Percentiles rank a stretch among this genome's conserved stretches.
phyloP scores from a whole-genome alignment of 2,329 filamentous ascomycete genomes.

The Tolypocladium sp. region DNA sequence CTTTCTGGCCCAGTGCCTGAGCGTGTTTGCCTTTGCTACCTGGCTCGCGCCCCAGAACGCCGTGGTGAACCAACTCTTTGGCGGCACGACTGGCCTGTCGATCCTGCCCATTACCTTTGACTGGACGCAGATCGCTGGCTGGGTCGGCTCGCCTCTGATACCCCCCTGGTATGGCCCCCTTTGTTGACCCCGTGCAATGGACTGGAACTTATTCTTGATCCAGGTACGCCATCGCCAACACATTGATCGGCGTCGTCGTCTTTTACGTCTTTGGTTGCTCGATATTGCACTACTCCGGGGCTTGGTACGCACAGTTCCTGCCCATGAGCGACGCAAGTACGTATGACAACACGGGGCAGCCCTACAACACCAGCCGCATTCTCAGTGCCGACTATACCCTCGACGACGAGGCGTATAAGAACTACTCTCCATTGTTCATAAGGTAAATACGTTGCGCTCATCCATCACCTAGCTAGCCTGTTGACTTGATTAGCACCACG shows the following conservation, averaged over 20 bases:
- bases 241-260: slow-evolving; percentile 54
- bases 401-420: slow-evolving; percentile 53
- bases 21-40: slow-evolving; percentile 61
- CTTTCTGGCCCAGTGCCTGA: slow-evolving; percentile 59
- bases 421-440: slow-evolving; percentile 60
- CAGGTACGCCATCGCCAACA: slow-evolving; percentile 65
- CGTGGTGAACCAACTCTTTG: slow-evolving; percentile 65
- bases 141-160: slow-evolving; percentile 57
- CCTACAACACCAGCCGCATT: slow-evolving; percentile 57
- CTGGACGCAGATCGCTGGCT: slow-evolving; percentile 66
- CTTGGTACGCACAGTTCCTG: slow-evolving; percentile 55
- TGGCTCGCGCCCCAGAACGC: slow-evolving; percentile 63
- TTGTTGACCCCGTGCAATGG: background rate
- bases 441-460: slow-evolving; percentile 25
- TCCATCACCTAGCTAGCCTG: background rate
- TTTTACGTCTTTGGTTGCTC: slow-evolving; percentile 55
- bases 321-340: slow-evolving; percentile 62
- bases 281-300: slow-evolving; percentile 54
- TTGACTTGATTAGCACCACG: slow-evolving; percentile 43
- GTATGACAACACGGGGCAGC: slow-evolving; percentile 59
- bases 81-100: slow-evolving; percentile 57
- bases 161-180: slow-evolving; percentile 48
- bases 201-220: background rate
- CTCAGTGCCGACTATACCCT: slow-evolving; percentile 53
- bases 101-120: slow-evolving; percentile 67